Evolutionary conservation across 805 yeast genomes (phyloP), one percentile per base, ranked within the genome.

Genomic region (Candida piceae): DNA sequence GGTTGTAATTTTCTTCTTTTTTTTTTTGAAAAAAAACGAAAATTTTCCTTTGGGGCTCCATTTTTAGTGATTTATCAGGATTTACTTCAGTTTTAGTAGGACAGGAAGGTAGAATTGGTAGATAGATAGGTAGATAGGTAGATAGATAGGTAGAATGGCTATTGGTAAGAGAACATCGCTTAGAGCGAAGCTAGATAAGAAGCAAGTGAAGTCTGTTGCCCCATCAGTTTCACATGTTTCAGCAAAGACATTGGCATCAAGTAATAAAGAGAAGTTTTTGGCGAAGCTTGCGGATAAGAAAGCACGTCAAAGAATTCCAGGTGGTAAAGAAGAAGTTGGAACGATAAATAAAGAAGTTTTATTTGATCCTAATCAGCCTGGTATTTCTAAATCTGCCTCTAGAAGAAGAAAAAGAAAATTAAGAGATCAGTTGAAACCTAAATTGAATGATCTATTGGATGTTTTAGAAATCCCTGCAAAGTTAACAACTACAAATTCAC

Each of bases 341-440:
- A 12, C 15, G 24, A 12, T 10, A 16, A 15, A 15, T 6, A 12
- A 5, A 29, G 29, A 7, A 21, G 35, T 22, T 40, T 29, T 29
- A 29, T 30, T 31, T 52, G 68, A 39, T 50, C 67, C 50, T 50
- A 40, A 42, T 3, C 52, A 53, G 31, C 64, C 66, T 13, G 73
- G 74, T 16, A 67, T 84, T 29, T 78, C 87, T 16, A 84, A 83
- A 53, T 78, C 86, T 5, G 66, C 87, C 0, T 43, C 71, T 3
- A 70, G 86, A 52, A 69, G 80, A 57, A 70, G 86, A 46, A 79
- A 80, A 49, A 75, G 84, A 45, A 66, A 74, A 45, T 66, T 69
- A 33, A 74, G 72, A 48, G 83, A 81, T 39, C 75, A 79, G 46
- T 62, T 84, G 41, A 74, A 74, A 48, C 86, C 89, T 4, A 72